phyloP scores from a whole-genome alignment of 1,139 yeast species.

The Saccharomyces pastorianus region DNA sequence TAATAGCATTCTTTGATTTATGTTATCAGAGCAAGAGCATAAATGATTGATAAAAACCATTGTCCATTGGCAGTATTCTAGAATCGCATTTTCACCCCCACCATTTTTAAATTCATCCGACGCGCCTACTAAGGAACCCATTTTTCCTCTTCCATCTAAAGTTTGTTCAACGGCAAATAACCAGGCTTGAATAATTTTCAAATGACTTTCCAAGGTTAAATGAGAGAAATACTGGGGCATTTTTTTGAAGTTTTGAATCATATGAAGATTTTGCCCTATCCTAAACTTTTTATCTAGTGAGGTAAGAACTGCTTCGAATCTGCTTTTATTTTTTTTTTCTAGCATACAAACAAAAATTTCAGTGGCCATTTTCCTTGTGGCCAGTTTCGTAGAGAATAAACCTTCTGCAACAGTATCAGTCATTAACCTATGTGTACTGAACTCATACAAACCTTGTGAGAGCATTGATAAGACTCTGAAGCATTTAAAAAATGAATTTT shows the following conservation, averaged over 20 bases:
- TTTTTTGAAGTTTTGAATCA: slow-evolving; percentile 31
- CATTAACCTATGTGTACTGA: slow-evolving; percentile 43
- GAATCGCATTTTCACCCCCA: slow-evolving; percentile 58
- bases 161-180: slow-evolving; percentile 62
- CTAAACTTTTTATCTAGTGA: slow-evolving; percentile 23
- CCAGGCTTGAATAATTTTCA: slow-evolving; percentile 80
- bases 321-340: slow-evolving; percentile 40
- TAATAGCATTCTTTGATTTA: slow-evolving; percentile 61
- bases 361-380: slow-evolving; percentile 73
- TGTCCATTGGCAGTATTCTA: slow-evolving; percentile 75
- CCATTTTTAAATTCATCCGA: slow-evolving; percentile 67
- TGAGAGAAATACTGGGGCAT: slow-evolving; percentile 17
- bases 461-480: slow-evolving; percentile 52
- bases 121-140: slow-evolving; percentile 89
- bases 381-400: slow-evolving; percentile 51
- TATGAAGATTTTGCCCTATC: slow-evolving; percentile 44
- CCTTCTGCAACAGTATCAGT: slow-evolving; percentile 56
- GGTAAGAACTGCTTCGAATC: slow-evolving; percentile 17
- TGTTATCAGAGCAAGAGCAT: slow-evolving; percentile 56
- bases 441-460: slow-evolving; percentile 48
- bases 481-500: slow-evolving; percentile 53
- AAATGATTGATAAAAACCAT: slow-evolving; percentile 69
- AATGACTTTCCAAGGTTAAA: slow-evolving; percentile 27
- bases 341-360: slow-evolving; percentile 59
- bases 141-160: slow-evolving; percentile 77